Evolutionary conservation across 257 asterid species (phyloP), one percentile per base, ranked within the genome.

Genomic region (Verbena officinalis): DNA sequence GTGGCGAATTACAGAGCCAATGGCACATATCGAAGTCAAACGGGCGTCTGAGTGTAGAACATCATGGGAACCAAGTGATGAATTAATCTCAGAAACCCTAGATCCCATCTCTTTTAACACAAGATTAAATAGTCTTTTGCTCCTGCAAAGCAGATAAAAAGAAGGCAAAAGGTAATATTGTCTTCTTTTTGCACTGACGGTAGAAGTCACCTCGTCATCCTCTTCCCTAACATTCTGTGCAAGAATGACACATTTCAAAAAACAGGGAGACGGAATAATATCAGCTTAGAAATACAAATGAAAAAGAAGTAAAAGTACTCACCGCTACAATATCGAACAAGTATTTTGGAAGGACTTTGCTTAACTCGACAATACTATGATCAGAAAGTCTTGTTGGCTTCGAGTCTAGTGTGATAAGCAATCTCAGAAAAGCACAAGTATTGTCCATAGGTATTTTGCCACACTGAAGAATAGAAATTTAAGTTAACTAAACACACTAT

Each of bases 341-440:
- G 83, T 86, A 91, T 23, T 75, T 71, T 1, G 90, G 81, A 78
- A 91, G 92, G 57, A 77, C 81, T 58, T 59, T 27, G 73, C 92
- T 77, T 43, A 91, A 55, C 55, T 74, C 84, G 77, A 68, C 71
- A 58, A 89, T 59, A 69, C 86, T 81, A 73, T 68, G 71, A 66
- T 77, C 86, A 51, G 90, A 84, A 68, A 91, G 89, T 73, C 76
- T 64, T 7, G 95, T 72, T 45, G 88, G 90, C 40, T 69, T 77
- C 20, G 90, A 78, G 81, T 86, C 92, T 3, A 91, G 81, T 48
- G 80, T 57, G 61, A 74, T 23, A 6, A 89, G 87, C 82, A 89
- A 73, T 82, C 96, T 86, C 59, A 91, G 74, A 40, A 89, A 75
- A 31, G 87, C 92, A 64, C 93, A 84, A 69, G 77, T 78, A 69